Conservation (phyloP, 176 grass and related monocot genomes). For the Carex cristatella region DNA sequence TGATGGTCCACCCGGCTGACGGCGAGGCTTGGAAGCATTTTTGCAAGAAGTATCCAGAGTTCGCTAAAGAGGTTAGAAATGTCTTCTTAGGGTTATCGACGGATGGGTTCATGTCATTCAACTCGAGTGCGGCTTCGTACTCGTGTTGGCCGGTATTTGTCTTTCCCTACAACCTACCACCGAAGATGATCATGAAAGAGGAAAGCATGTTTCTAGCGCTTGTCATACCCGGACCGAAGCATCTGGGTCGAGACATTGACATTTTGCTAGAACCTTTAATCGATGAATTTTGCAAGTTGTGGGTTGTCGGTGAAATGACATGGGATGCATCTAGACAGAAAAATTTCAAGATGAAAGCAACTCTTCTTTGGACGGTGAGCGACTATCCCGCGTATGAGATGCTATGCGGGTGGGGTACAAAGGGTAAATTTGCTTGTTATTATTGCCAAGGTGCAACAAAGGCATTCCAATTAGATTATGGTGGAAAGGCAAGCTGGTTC, state of each 20-base stretch:
- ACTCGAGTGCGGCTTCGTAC: background rate
- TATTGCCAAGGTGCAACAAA: background rate
- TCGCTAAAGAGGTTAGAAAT: background rate
- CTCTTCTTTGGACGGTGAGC: background rate
- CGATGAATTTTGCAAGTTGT: background rate
- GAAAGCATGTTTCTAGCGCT: background rate
- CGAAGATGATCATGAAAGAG: background rate
- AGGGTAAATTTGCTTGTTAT: background rate
- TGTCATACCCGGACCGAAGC: background rate
- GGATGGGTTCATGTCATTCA: background rate
- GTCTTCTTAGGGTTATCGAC: background rate
- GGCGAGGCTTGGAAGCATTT: background rate
- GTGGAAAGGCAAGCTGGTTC: background rate
- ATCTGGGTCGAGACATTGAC: constrained; percentile 2
- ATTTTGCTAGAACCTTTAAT: constrained; percentile 7
- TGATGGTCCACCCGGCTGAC: background rate
- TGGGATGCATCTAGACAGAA: background rate
- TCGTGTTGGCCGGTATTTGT: constrained; percentile 16
- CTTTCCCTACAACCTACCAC: constrained; percentile 7
- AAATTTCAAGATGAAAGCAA: constrained; percentile 13
- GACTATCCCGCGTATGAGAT: constrained; percentile 12
- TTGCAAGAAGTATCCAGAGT: background rate
- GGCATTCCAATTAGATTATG: background rate
- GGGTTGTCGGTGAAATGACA: background rate
- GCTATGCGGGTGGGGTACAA: constrained; percentile 3